These are phyloP conservation scores for Fusarium dlaminii DNA, from an alignment of 2,329 filamentous ascomycete species.

Conservation along the genomic window DNA sequence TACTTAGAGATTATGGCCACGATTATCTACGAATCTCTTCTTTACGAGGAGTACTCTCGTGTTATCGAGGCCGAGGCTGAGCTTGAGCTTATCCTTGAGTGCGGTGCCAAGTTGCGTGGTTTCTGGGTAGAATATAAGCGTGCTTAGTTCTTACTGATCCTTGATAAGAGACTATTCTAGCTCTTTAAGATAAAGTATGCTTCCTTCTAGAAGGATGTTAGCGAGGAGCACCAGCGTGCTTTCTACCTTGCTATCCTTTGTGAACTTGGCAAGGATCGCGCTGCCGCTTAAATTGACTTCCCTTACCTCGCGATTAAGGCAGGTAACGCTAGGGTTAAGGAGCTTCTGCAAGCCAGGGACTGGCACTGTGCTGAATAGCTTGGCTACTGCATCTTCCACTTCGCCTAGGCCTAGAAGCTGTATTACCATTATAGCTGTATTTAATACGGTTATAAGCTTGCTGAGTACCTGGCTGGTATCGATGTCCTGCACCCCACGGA, in stretches of 20 bases:
- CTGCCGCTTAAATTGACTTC: constrained; percentile 50
- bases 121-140: constrained; percentile 40
- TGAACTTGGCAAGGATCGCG: constrained; percentile 49
- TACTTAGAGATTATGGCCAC: constrained; percentile 53
- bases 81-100: constrained; percentile 36
- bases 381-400: constrained; percentile 54
- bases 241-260: constrained; percentile 54
- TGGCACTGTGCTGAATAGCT: constrained; percentile 54
- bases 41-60: constrained; percentile 40
- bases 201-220: constrained; percentile 35
- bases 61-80: constrained; percentile 31
- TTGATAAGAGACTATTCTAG: constrained; percentile 52
- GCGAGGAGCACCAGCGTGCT: constrained; percentile 46
- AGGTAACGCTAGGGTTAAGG: constrained; percentile 45
- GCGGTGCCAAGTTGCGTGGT: constrained; percentile 38
- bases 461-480: constrained; percentile 55
- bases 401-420: constrained; percentile 52
- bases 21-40: constrained; percentile 37
- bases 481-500: constrained; percentile 46
- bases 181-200: constrained; percentile 50
- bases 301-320: constrained; percentile 49
- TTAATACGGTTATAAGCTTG: constrained; percentile 56
- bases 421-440: constrained; percentile 53
- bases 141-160: constrained; percentile 47
- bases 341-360: constrained; percentile 51